These are phyloP conservation scores for Sporothrix brasiliensis DNA, from an alignment of 2,329 filamentous ascomycete genomes.

Conservation along the genomic window DNA sequence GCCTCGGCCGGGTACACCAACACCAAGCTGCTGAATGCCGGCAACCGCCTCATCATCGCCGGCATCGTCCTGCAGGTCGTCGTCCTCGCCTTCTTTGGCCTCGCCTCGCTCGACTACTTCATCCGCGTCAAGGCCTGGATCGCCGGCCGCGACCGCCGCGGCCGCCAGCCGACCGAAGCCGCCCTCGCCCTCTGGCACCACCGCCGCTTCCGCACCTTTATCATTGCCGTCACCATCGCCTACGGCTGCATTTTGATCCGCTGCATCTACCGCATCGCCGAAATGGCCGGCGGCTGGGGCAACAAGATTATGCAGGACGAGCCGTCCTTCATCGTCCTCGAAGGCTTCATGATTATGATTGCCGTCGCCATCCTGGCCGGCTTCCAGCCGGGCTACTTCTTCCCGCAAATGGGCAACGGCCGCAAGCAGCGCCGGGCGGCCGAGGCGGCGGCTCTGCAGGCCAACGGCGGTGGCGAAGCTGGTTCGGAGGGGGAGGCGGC, in stretches of 20 bases:
- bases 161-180: constrained; percentile 30
- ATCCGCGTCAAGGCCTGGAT: constrained; percentile 49
- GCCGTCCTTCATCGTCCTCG: constrained; percentile 61
- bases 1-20: constrained; percentile 49
- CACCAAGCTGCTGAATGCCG: constrained; percentile 47
- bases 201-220: constrained; percentile 50
- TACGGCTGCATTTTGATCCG: constrained; percentile 53
- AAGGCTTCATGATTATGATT: constrained; percentile 57
- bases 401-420: constrained; percentile 54
- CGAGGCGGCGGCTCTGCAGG: background rate
- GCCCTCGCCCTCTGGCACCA: constrained; percentile 49
- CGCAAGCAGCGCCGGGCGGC: constrained; percentile 32
- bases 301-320: constrained; percentile 66
- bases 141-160: constrained; percentile 25
- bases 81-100: constrained; percentile 53
- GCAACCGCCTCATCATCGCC: constrained; percentile 58
- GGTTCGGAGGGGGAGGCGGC: background rate
- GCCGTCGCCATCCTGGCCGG: constrained; percentile 53
- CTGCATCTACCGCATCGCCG: constrained; percentile 60
- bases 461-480: background rate
- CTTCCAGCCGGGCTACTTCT: constrained; percentile 59
- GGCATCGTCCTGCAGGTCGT: constrained; percentile 58
- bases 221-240: constrained; percentile 50
- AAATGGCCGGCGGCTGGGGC: constrained; percentile 67
- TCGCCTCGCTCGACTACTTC: constrained; percentile 51